Evolutionary conservation across 2,329 filamentous ascomycete genomes (phyloP).

Genomic region (Thelonectria olida): DNA sequence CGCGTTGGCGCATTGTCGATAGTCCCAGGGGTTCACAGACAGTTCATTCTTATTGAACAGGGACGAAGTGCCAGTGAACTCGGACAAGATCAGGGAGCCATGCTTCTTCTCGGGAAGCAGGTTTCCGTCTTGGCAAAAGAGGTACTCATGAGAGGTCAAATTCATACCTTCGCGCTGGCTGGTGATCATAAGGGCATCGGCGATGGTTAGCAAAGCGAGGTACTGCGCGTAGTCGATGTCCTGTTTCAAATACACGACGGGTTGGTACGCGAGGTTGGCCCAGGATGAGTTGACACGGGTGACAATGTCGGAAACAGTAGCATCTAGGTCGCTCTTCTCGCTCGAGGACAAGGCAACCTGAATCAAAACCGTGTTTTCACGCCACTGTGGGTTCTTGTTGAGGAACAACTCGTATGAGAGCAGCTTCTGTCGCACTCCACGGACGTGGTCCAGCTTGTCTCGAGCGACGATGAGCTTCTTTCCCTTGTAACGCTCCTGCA

Average conservation of each 20-base stretch:
- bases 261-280: constrained; percentile 91
- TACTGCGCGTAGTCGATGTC: constrained; percentile 95
- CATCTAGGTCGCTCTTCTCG: constrained; percentile 87
- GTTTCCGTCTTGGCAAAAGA: constrained; percentile 90
- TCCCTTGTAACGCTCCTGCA: constrained; percentile 84
- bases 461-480: constrained; percentile 93
- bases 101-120: constrained; percentile 77
- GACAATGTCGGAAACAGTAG: constrained; percentile 91
- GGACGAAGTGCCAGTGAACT: constrained; percentile 92
- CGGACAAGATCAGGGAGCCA: constrained; percentile 89
- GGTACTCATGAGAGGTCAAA: constrained; percentile 91
- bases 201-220: constrained; percentile 87
- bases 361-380: constrained; percentile 87
- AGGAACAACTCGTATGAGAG: constrained; percentile 92
- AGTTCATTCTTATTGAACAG: constrained; percentile 85
- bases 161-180: constrained; percentile 98
- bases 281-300: constrained; percentile 92
- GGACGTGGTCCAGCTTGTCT: constrained; percentile 92
- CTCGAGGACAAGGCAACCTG: constrained; percentile 93
- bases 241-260: constrained; percentile 92
- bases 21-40: constrained; percentile 95
- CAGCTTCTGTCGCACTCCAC: constrained; percentile 92
- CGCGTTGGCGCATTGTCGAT: constrained; percentile 84
- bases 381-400: constrained; percentile 91
- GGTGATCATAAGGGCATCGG: constrained; percentile 92